phyloP scores from a whole-genome alignment of 805 yeast species.

The Yamadazyma tumulicola region DNA sequence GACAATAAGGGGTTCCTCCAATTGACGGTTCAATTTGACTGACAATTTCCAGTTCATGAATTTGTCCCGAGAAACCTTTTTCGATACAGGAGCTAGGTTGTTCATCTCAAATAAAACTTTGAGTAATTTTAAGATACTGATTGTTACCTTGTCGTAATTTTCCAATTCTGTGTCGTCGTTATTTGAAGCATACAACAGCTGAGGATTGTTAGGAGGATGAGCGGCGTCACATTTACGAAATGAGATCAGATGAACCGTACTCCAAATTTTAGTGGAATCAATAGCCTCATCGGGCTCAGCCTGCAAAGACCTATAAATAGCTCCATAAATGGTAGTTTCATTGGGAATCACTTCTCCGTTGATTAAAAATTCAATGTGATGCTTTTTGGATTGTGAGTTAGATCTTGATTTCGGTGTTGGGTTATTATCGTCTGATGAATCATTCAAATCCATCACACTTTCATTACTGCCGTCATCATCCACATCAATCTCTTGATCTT shows the following conservation, averaged over 20 bases:
- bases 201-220: too few species aligned
- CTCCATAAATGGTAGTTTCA: conserved; percentile 75
- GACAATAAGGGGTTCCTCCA: conserved; percentile 85
- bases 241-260: conserved; percentile 38
- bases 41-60: conserved; percentile 79
- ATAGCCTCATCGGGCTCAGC: conserved; percentile 33
- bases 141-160: conserved; percentile 25
- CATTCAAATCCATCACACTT: conserved; percentile 10
- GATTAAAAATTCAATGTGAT: conserved; percentile 50
- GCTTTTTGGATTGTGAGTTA: conserved; percentile 1
- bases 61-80: conserved; percentile 9
- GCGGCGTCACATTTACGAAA: conserved; percentile 2
- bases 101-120: conserved; percentile 45
- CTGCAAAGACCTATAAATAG: conserved; percentile 53
- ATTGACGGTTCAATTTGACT: conserved; percentile 79
- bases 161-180: conserved; percentile 18
- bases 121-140: conserved; percentile 45
- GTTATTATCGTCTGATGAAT: conserved; percentile 8
- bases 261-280: conserved; percentile 56
- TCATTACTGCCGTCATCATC: conserved; percentile 2
- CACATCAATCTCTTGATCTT: too few species aligned
- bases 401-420: conserved; percentile 2
- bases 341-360: conserved; percentile 57
- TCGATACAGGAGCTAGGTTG: conserved; percentile 12
- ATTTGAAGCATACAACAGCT: conserved; percentile 11